Conservation (phyloP, 257 asterid species). For the Capsicum baccatum region DNA sequence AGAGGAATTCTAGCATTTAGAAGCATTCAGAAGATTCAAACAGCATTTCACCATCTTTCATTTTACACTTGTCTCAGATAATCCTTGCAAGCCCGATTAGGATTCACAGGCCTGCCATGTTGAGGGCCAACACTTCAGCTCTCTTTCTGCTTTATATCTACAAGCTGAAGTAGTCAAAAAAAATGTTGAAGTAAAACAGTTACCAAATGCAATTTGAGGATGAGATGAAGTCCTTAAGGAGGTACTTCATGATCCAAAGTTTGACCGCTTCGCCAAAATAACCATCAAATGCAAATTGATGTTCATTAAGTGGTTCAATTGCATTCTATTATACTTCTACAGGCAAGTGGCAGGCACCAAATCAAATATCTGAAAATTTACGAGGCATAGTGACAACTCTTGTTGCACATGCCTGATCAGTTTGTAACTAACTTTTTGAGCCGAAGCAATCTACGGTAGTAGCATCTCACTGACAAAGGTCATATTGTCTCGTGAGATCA, state of each 20-base stretch:
- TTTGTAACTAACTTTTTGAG: neutral
- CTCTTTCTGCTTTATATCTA: neutral
- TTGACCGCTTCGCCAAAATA: neutral
- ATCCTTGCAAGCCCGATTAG: neutral
- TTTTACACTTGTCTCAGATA: neutral
- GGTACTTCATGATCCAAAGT: neutral
- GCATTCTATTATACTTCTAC: neutral
- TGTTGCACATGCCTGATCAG: neutral
- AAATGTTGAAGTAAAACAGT: neutral
- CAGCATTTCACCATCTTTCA: neutral
- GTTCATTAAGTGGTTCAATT: neutral
- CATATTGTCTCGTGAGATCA: slow-evolving; percentile 31
- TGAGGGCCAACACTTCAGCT: neutral
- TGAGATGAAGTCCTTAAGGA: neutral
- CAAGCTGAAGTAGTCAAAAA: neutral
- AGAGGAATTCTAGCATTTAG: neutral
- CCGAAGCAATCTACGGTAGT: neutral
- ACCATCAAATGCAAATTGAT: too few relatives aligned
- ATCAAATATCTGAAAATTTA: slow-evolving; percentile 9
- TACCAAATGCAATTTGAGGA: neutral
- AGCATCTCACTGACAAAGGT: slow-evolving; percentile 10
- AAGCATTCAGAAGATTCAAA: neutral
- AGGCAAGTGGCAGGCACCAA: neutral
- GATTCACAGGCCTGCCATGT: neutral
- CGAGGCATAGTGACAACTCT: neutral